Evolutionary conservation across 495 filamentous ascomycete species (phyloP), one percentile per base, ranked within the genome.

Genomic region (Aspergillus panamensis): DNA sequence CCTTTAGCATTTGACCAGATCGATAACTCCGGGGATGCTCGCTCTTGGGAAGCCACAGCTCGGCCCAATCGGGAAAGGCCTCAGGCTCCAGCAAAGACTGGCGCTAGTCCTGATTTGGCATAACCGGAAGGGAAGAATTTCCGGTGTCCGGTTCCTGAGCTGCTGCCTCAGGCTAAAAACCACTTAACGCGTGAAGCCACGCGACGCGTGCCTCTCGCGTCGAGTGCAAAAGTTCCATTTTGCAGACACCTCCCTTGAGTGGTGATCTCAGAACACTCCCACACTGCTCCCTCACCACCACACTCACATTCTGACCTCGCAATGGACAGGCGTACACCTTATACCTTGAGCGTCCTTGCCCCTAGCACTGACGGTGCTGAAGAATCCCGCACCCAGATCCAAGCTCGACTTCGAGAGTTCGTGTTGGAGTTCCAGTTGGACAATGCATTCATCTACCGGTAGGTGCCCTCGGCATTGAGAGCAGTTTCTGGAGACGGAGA

Each of bases 371-470:
- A 80, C 76, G 72, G 84, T 69, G 69, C 79, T 78, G 71, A 87
- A 81, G 77, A 86, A 48, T 81, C 81, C 39, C 75, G 80, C 35
- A 77, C 73, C 9, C 72, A 79, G 54, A 78, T 80, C 21, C 84
- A 86, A 62, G 71, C 77, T 49, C 74, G 76, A 49, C 70, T 88
- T 25, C 73, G 82, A 25, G 80, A 91, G 55, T 99, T 99, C 72
- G 87, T 99, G 60, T 83, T 96, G 33, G 90, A 96, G 63, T 99
- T 97, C 69, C 86, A 94, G 63, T 82, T 97, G 50, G 94, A 97
- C 72, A 96, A 96, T 78, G 84, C 87, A 62, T 99, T 95, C 73
- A 88, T 97, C 64, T 99, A 99, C 80, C 84, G 92, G 92, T 92
- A 75, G 56, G 64, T 33, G 13, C 47, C 53, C 30, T 17, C 31